Evolutionary conservation across 345 rosid genomes (phyloP), one percentile per base, ranked within the genome.

Genomic region (Microthlaspi erraticum): DNA sequence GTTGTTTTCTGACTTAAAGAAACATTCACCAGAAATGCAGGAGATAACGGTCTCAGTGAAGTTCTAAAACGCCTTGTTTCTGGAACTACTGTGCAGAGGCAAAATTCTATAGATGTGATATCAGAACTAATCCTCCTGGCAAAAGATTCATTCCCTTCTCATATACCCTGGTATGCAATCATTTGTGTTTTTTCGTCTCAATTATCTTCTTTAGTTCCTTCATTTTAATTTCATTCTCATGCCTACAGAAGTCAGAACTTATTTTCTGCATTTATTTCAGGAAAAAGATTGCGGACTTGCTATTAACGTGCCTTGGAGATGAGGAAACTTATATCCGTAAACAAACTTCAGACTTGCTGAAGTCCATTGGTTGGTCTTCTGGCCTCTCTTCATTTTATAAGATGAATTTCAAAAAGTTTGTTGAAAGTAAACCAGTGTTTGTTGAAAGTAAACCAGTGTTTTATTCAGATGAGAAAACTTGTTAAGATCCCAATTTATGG

Each of bases 71-170:
- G 87, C 56, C 88, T 93, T 61, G 83, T 87, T 71, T 81, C 87
- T 59, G 88, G 86, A 77, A 86, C 80, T 71, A 64, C 77, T 74
- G 51, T 55, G 59, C 96, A 87, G 77, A 83, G 87, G 78, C 82
- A 78, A 80, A 93, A 93, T 72, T 82, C 96, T 73, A 60, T 88
- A 77, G 98, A 90, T 76, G 89, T 88, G 64, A 74, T 93, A 76
- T 87, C 90, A 16, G 86, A 88, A 60, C 69, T 93, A 66, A 52
- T 84, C 64, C 64, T 38, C 14, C 72, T 82, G 70, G 79, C 85
- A 56, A 77, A 78, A 38, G 79, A 72, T 68, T 76, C 88, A 46
- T 59, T 71, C 64, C 71, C 79, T 66, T 73, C 84, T 77, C 84
- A 77, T 80, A 72, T 80, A 68, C 70, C 84, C 62, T 87, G 97